Conservation (phyloP, 805 yeast genomes). For the Yamadazyma nakazawae region DNA sequence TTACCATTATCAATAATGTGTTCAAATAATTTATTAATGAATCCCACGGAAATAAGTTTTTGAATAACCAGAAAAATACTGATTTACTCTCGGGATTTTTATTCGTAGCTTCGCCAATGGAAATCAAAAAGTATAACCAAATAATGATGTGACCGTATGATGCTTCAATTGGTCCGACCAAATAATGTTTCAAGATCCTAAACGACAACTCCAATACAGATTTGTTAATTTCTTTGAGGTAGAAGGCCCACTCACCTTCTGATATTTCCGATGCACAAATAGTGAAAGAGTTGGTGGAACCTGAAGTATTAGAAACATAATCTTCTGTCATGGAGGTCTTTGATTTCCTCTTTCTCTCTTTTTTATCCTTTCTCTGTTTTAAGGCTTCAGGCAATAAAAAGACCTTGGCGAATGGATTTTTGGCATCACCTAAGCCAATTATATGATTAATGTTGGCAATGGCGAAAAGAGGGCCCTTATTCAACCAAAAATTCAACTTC, state of each 20-base stretch:
- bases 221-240: slow-evolving; percentile 54
- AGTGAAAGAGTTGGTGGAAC: slow-evolving; percentile 30
- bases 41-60: slow-evolving; percentile 66
- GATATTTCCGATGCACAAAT: slow-evolving; percentile 34
- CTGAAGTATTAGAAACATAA: slow-evolving; percentile 12
- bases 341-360: slow-evolving; percentile 57
- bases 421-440: slow-evolving; percentile 73
- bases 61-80: slow-evolving; percentile 50
- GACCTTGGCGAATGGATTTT: slow-evolving; percentile 71
- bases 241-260: slow-evolving; percentile 51
- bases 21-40: slow-evolving; percentile 61
- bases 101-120: slow-evolving; percentile 56
- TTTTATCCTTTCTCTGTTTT: slow-evolving; percentile 67
- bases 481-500: slow-evolving; percentile 67
- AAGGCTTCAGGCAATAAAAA: slow-evolving; percentile 71
- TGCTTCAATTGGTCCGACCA: slow-evolving; percentile 67
- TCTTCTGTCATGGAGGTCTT: slow-evolving; percentile 20
- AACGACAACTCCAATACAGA: slow-evolving; percentile 68
- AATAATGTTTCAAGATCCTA: slow-evolving; percentile 61
- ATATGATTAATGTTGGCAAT: slow-evolving; percentile 71
- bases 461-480: slow-evolving; percentile 73
- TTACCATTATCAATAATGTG: slow-evolving; percentile 42
- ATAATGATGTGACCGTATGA: slow-evolving; percentile 73
- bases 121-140: slow-evolving; percentile 69
- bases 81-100: slow-evolving; percentile 43